Evolutionary conservation across 2,329 filamentous ascomycete species (phyloP).

Genomic region (Colletotrichum sp.): DNA sequence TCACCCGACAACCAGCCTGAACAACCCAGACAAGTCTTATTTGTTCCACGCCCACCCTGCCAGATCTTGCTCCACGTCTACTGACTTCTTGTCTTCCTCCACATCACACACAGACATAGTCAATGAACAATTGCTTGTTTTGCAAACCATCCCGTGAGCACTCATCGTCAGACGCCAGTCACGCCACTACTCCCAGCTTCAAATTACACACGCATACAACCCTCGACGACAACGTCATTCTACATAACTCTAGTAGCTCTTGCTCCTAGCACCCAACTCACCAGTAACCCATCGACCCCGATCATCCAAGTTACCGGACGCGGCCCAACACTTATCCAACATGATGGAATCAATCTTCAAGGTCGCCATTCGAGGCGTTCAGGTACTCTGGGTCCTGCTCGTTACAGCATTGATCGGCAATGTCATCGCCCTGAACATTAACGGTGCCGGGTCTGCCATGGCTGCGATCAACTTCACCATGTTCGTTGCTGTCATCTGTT

Average conservation of each 20-base stretch:
- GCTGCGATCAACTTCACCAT: conserved; percentile 69
- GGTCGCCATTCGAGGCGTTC: conserved; percentile 50
- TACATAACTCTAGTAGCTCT: not conserved
- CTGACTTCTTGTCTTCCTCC: not conserved
- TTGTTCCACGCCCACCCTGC: conserved; percentile 9
- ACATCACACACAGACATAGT: not conserved
- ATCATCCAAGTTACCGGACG: not conserved
- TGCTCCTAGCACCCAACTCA: not conserved
- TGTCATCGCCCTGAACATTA: conserved; percentile 56
- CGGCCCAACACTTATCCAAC: conserved; percentile 2
- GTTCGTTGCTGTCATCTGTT: conserved; percentile 71
- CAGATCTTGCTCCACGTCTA: not conserved
- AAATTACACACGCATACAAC: not conserved
- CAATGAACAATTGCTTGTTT: not conserved
- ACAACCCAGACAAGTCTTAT: conserved; percentile 4
- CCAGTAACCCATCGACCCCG: not conserved
- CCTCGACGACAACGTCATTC: not conserved
- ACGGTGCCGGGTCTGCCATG: conserved; percentile 45
- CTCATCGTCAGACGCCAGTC: not conserved
- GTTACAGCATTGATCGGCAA: conserved; percentile 63
- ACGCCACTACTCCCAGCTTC: not conserved
- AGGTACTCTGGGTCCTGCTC: conserved; percentile 58
- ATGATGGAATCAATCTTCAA: conserved; percentile 46
- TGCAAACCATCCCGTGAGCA: not conserved
- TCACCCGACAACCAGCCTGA: conserved; percentile 14